Conservation (phyloP, 2,329 filamentous ascomycete species). For the Fusarium irregulare region DNA sequence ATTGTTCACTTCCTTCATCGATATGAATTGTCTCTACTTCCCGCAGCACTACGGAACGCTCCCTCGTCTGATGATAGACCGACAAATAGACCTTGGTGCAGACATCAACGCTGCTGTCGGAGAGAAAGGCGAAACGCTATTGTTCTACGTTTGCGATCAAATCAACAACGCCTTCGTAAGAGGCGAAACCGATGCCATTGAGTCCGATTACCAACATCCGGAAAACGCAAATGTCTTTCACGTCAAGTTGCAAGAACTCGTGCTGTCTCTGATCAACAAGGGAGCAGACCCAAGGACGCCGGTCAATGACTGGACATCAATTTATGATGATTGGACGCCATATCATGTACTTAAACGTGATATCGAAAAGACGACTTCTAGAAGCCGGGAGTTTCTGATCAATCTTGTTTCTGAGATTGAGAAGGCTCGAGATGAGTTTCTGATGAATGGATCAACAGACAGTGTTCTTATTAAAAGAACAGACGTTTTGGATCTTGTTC, state of each 20-base stretch:
- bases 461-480: too few species aligned
- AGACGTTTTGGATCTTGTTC: too few species aligned
- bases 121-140: not conserved
- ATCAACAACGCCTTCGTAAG: not conserved
- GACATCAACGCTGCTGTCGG: not conserved
- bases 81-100: not conserved
- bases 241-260: not conserved
- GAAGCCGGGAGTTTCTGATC: too few species aligned
- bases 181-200: not conserved
- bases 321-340: accelerated
- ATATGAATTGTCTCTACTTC: not conserved
- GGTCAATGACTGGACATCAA: not conserved
- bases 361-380: too few species aligned
- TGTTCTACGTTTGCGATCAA: not conserved
- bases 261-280: not conserved
- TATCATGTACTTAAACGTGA: accelerated
- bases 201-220: accelerated
- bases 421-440: too few species aligned
- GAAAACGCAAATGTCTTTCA: accelerated
- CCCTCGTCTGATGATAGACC: not conserved
- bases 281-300: not conserved
- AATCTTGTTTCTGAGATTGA: too few species aligned
- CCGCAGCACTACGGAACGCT: not conserved
- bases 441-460: too few species aligned
- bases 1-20: not conserved